phyloP scores from a whole-genome alignment of 2,329 filamentous ascomycete species.

The Achaetomium macrosporum region DNA sequence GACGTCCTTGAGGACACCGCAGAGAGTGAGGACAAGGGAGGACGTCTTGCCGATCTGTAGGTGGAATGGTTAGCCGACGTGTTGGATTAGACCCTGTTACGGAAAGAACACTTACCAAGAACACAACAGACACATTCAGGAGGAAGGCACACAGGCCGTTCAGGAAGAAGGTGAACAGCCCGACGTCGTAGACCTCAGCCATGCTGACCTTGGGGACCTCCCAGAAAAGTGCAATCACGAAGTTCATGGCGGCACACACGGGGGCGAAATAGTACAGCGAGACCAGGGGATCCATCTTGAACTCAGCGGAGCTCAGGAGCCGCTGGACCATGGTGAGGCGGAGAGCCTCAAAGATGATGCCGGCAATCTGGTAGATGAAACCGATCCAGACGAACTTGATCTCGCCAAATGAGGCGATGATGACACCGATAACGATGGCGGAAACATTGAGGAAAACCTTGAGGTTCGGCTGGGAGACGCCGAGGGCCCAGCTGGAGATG shows the following conservation, averaged over 20 bases:
- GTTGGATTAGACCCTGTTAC: neutral
- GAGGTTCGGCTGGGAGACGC: slow-evolving; percentile 75
- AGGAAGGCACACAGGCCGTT: slow-evolving; percentile 76
- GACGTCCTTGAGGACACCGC: slow-evolving; percentile 83
- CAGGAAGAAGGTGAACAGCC: slow-evolving; percentile 63
- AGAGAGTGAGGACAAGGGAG: slow-evolving; percentile 78
- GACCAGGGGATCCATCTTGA: slow-evolving; percentile 87
- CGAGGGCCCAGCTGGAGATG: slow-evolving; percentile 80
- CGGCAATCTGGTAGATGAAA: slow-evolving; percentile 71
- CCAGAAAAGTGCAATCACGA: slow-evolving; percentile 63
- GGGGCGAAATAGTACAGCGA: slow-evolving; percentile 89
- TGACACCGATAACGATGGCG: slow-evolving; percentile 87
- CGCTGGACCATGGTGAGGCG: slow-evolving; percentile 81
- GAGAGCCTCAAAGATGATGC: slow-evolving; percentile 75
- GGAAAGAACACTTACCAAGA: slow-evolving; percentile 59
- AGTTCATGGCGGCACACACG: slow-evolving; percentile 77
- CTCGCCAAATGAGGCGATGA: slow-evolving; percentile 92
- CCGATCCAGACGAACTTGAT: slow-evolving; percentile 83
- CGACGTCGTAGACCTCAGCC: slow-evolving; percentile 67
- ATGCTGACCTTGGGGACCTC: slow-evolving; percentile 66
- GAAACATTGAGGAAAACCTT: slow-evolving; percentile 90
- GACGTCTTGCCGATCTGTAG: slow-evolving; percentile 78
- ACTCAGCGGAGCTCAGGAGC: slow-evolving; percentile 73
- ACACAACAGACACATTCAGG: slow-evolving; percentile 79
- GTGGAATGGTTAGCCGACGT: slow-evolving; percentile 25